Base-by-base conservation (phyloP, 2,329 filamentous ascomycete genomes). In the Colletotrichum agaves region DNA sequence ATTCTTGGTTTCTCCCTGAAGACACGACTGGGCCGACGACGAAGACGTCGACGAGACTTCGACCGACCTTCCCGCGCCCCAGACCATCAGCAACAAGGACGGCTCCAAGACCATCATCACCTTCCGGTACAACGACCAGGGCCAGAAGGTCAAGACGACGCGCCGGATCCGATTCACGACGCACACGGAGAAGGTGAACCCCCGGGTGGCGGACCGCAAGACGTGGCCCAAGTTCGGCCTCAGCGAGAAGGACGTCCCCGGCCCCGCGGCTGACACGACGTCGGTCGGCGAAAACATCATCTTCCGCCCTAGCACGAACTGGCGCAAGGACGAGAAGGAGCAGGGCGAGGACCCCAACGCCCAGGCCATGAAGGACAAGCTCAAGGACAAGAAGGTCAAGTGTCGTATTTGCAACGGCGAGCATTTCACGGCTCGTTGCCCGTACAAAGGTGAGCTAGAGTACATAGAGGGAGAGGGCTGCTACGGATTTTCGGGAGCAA, bases 321-420 rank as follows among this genome's bases (percentile, higher is more conserved):
- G 94, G 94, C 95, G 94, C 85, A 90, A 92, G 77, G 93, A 93
- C 73, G 91, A 91, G 78, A 93, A 93, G 83, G 92, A 92, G 79
- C 92, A 95, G 83, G 87, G 89, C 83, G 88, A 89, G 78, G 89
- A 90, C 75, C 82, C 87, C 76, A 91, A 93, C 80, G 90, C 91
- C 75, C 89, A 91, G 82, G 86, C 86, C 75, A 88, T 91, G 83
- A 92, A 92, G 84, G 88, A 91, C 78, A 91, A 93, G 84, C 87
- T 98, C 77, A 97, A 96, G 89, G 94, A 98, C 85, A 97, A 98
- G 89, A 97, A 98, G 86, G 97, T 99, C 87, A 98, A 98, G 88
- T 99, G 96, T 83, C 92, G 96, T 87, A 98, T 99, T 79, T 99
- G 96, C 85, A 93, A 91, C 79, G 96, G 95, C 78, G 96, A 99